Percentiles rank a stretch among this genome's conserved stretches.
Conservation (phyloP, 1,284 basidiomycete genomes). For the Sporisorium reilianum region DNA sequence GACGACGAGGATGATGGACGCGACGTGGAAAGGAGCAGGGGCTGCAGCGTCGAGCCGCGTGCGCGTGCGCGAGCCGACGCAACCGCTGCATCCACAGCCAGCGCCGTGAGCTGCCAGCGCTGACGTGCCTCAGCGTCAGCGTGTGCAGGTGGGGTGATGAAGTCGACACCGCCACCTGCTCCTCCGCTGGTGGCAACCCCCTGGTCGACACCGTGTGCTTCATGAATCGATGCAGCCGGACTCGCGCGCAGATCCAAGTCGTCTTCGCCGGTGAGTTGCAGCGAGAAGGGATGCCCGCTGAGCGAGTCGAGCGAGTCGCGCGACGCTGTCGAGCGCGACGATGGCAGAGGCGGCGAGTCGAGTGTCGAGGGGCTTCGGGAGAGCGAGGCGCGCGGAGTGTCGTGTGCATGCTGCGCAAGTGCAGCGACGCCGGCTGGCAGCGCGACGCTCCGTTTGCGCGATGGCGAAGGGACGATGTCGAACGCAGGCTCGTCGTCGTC, state of each 20-base stretch:
- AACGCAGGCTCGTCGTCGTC: constrained; percentile 40
- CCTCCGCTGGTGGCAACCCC: constrained; percentile 10
- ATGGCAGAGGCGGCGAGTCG: constrained; percentile 13
- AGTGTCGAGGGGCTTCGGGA: constrained; percentile 4
- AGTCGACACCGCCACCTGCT: constrained; percentile 3
- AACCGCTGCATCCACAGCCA: not conserved
- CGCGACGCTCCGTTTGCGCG: constrained; percentile 19
- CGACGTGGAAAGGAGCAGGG: constrained; percentile 22
- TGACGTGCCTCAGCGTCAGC: not conserved
- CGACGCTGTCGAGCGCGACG: constrained; percentile 19
- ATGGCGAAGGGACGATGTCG: constrained; percentile 40
- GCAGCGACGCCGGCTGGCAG: not conserved
- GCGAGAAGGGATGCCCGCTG: constrained; percentile 31
- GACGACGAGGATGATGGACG: constrained; percentile 32
- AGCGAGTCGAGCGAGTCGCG: constrained; percentile 31
- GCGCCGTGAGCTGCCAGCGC: not conserved
- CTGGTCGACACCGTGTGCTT: constrained; percentile 10
- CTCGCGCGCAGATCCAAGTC: constrained; percentile 9
- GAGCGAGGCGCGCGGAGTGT: constrained; percentile 2
- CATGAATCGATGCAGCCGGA: constrained; percentile 23
- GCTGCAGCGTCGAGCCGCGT: constrained; percentile 16
- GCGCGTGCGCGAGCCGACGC: not conserved
- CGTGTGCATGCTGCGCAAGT: not conserved
- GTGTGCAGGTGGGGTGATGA: constrained; percentile 10
- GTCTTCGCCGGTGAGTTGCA: constrained; percentile 26